Conservation (phyloP, 768 basidiomycete species). For the Tulasnella sp. region DNA sequence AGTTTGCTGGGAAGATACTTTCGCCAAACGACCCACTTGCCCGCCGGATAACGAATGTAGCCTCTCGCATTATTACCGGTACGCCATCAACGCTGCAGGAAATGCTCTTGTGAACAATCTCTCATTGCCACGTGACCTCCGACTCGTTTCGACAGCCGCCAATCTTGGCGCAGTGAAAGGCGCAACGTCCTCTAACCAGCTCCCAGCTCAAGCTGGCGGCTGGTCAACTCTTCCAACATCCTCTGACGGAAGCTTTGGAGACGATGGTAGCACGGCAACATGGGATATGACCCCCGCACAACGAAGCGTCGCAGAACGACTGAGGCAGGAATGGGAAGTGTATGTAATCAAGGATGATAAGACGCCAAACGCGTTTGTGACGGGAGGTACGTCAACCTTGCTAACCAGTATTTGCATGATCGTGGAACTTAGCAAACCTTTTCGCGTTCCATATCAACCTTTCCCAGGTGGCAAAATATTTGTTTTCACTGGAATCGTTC, state of each 20-base stretch:
- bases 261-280: background rate
- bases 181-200: constrained; percentile 23
- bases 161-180: constrained; percentile 61
- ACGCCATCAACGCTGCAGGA: background rate
- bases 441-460: background rate
- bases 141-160: constrained; percentile 41
- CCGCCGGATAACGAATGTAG: constrained; percentile 64
- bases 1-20: constrained; percentile 55
- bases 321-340: constrained; percentile 54
- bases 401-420: background rate
- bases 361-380: constrained; percentile 72
- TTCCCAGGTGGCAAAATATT: constrained; percentile 60
- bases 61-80: constrained; percentile 56
- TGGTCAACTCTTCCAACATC: background rate
- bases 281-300: constrained; percentile 8
- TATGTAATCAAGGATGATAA: constrained; percentile 71
- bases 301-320: background rate
- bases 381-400: constrained; percentile 49
- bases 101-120: background rate
- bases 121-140: no score
- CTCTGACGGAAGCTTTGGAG: no score
- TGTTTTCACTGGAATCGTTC: constrained; percentile 86
- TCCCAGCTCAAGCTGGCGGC: background rate
- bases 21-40: constrained; percentile 64
- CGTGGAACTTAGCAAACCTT: background rate